phyloP scores from a whole-genome alignment of 345 rosid genomes.

The Syzygium jambos region DNA sequence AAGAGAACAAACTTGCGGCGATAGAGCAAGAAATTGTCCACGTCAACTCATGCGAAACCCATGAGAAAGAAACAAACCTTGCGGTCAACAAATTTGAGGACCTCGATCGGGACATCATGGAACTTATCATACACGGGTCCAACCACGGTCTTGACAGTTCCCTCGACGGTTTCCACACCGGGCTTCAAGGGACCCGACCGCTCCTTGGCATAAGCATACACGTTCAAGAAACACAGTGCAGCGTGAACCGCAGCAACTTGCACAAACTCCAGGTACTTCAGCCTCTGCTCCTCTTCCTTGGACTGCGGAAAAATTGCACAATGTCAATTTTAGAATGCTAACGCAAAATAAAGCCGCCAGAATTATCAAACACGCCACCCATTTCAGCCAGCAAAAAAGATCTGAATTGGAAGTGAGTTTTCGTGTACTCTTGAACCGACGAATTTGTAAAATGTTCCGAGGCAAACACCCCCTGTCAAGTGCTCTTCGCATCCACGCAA shows the following conservation, averaged over 20 bases:
- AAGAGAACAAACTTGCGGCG: background rate
- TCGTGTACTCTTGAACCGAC: background rate
- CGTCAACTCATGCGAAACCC: too few relatives aligned
- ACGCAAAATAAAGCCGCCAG: background rate
- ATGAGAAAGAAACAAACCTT: constrained; percentile 29
- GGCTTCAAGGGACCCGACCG: constrained; percentile 74
- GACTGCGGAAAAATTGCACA: background rate
- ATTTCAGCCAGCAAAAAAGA: background rate
- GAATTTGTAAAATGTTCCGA: background rate
- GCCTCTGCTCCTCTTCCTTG: constrained; percentile 29
- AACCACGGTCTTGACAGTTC: constrained; percentile 65
- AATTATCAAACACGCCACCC: background rate
- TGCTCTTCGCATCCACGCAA: background rate
- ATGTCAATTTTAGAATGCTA: background rate
- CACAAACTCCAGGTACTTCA: constrained; percentile 73
- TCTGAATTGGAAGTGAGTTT: background rate
- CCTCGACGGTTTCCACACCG: constrained; percentile 80
- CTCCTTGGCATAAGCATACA: constrained; percentile 70
- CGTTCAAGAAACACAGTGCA: constrained; percentile 32
- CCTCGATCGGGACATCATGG: constrained; percentile 53
- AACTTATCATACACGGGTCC: constrained; percentile 67
- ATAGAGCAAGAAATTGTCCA: background rate
- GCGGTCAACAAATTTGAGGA: constrained; percentile 72
- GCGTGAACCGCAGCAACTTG: constrained; percentile 68
- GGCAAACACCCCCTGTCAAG: background rate